Evolutionary conservation across 1,139 yeast genomes (phyloP).

Genomic region (Geotrichum restrictum): DNA sequence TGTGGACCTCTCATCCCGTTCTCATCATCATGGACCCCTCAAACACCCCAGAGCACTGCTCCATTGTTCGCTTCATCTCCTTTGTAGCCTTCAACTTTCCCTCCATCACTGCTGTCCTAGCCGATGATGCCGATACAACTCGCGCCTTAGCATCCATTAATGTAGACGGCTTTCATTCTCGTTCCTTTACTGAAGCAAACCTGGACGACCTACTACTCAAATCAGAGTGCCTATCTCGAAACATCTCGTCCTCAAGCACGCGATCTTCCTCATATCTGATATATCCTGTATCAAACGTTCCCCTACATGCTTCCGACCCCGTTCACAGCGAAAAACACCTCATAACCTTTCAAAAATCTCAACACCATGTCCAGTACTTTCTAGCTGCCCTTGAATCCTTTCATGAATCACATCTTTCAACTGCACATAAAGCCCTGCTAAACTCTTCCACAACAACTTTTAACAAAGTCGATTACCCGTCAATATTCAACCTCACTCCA

Average conservation of each 20-base stretch:
- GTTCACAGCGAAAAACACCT: not conserved
- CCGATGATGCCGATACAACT: not conserved
- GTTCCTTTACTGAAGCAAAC: not conserved
- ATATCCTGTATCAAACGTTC: not conserved
- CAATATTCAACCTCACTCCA: slow-evolving; percentile 16
- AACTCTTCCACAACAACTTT: not conserved
- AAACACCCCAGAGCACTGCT: slow-evolving; percentile 11
- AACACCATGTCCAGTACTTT: slow-evolving; percentile 9
- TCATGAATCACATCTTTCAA: not conserved
- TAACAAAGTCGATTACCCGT: not conserved
- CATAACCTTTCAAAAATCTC: slow-evolving; percentile 3
- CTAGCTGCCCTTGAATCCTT: slow-evolving; percentile 9
- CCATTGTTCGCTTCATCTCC: slow-evolving; percentile 18
- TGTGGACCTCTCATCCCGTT: slow-evolving; percentile 1
- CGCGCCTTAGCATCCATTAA: slow-evolving; percentile 3
- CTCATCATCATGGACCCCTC: slow-evolving; percentile 11
- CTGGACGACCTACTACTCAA: not conserved
- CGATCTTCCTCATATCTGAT: not conserved
- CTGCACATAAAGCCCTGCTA: not conserved
- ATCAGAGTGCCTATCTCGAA: not conserved
- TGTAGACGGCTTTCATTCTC: slow-evolving; percentile 4
- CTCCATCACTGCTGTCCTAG: slow-evolving; percentile 17
- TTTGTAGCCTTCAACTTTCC: slow-evolving; percentile 18
- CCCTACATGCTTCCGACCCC: not conserved
- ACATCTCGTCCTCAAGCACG: not conserved